A percentile compares a stretch with the other conserved stretches of the same genome.
phyloP scores from a whole-genome alignment of 2,329 filamentous ascomycete genomes.

The Dactylellina leptospora region DNA sequence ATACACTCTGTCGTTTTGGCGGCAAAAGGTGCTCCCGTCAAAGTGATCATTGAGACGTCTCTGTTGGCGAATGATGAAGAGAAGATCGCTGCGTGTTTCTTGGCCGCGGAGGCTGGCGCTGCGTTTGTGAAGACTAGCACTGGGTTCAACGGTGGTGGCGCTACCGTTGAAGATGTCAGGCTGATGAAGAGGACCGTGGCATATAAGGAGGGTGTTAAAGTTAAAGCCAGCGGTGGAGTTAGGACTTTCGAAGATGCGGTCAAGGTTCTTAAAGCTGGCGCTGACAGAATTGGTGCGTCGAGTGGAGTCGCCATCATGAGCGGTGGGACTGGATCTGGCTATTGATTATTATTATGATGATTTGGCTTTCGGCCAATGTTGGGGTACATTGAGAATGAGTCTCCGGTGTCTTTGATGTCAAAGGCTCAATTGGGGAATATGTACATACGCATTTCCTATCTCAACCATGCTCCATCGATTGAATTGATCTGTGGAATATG shows the following conservation, averaged over 20 bases:
- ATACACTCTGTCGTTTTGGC: constrained; percentile 54
- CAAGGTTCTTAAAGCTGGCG: constrained; percentile 56
- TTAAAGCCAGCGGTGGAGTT: constrained; percentile 57
- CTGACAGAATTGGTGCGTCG: constrained; percentile 57
- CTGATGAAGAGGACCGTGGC: constrained; percentile 56
- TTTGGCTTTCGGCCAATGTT: too few species aligned
- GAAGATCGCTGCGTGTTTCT: constrained; percentile 56
- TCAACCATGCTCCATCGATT: too few species aligned
- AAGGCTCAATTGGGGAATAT: background rate
- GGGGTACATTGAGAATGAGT: too few species aligned
- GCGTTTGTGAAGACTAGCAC: constrained; percentile 58
- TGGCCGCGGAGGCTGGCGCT: constrained; percentile 56
- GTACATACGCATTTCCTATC: too few species aligned
- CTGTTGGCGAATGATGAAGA: constrained; percentile 54
- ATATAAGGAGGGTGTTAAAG: constrained; percentile 54
- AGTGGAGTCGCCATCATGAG: constrained; percentile 51
- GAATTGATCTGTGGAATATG: background rate
- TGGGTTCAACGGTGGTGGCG: constrained; percentile 57
- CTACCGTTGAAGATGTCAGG: constrained; percentile 56
- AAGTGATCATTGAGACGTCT: constrained; percentile 57
- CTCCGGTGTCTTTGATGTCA: background rate
- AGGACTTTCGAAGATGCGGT: constrained; percentile 55
- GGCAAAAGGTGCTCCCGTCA: constrained; percentile 54
- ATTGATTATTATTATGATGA: too few species aligned
- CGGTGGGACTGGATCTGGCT: constrained; percentile 6